A percentile compares a stretch with the other conserved stretches of the same genome.
Evolutionary conservation across 2,329 filamentous ascomycete genomes (phyloP).

Genomic region (Sporothrix dimorphospora): DNA sequence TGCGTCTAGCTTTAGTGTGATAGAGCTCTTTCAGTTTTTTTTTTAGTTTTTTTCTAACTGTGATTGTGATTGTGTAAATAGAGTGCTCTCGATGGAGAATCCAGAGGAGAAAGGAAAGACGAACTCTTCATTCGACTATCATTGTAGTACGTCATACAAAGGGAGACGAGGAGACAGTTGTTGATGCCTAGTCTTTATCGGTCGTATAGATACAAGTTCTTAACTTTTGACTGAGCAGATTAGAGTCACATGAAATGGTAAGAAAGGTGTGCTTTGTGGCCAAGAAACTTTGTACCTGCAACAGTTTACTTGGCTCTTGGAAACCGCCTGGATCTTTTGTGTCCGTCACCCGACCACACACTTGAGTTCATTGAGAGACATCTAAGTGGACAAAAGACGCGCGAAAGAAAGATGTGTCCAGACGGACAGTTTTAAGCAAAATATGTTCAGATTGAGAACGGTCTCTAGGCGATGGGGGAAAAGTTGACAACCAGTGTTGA

Average conservation of each 20-base stretch:
- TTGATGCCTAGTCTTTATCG: not conserved
- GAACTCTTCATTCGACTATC: not conserved
- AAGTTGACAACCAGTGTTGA: not conserved
- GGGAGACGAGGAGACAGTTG: not conserved
- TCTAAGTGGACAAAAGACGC: not conserved
- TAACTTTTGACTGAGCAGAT: not conserved
- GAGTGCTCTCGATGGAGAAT: not conserved
- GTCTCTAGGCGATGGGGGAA: not conserved
- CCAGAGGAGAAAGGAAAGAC: not conserved
- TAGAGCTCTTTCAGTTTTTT: not conserved
- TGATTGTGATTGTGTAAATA: not conserved
- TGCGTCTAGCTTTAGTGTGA: constrained; percentile 4
- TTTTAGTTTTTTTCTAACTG: not conserved
- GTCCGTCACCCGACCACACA: not conserved
- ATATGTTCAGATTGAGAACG: not conserved
- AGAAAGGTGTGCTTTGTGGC: too few species aligned
- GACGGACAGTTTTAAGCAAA: too few species aligned
- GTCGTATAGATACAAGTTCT: not conserved
- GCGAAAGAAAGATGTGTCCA: too few species aligned
- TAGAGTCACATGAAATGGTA: too few species aligned
- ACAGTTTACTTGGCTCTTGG: not conserved
- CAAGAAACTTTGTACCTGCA: not conserved
- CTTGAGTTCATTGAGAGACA: not conserved
- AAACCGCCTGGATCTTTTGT: not conserved
- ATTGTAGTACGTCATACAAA: not conserved